phyloP scores from a whole-genome alignment of 306 rosid species.

The Aeschynomene evenia region DNA sequence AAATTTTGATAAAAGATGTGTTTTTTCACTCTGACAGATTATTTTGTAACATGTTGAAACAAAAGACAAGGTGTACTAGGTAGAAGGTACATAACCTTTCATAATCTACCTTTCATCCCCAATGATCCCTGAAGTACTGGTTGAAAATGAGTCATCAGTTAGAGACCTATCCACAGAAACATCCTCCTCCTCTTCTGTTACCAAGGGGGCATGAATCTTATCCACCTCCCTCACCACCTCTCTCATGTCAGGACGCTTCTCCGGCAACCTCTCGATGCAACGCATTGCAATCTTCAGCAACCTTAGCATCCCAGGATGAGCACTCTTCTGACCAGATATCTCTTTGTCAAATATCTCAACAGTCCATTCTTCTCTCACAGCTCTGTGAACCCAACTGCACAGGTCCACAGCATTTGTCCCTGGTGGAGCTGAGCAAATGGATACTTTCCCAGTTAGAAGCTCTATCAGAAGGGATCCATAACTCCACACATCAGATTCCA shows the following conservation, averaged over 20 bases:
- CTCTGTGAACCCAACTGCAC: constrained; percentile 67
- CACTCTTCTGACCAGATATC: constrained; percentile 41
- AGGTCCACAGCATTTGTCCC: constrained; percentile 59
- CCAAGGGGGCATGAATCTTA: constrained; percentile 29
- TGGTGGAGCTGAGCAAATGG: constrained; percentile 48
- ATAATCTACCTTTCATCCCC: constrained; percentile 44
- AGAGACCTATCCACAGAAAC: constrained; percentile 51
- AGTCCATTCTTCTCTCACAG: constrained; percentile 89
- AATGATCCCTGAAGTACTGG: constrained; percentile 37
- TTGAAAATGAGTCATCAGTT: constrained; percentile 57
- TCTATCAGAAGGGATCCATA: constrained; percentile 71
- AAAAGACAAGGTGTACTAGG: not conserved
- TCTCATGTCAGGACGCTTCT: constrained; percentile 64
- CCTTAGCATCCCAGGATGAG: constrained; percentile 64
- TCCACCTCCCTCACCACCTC: constrained; percentile 66
- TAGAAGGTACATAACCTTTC: not conserved
- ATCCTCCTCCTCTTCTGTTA: constrained; percentile 48
- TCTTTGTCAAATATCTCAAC: constrained; percentile 80
- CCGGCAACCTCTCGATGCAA: constrained; percentile 58
- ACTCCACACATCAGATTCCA: constrained; percentile 79
- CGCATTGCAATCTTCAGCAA: constrained; percentile 65
- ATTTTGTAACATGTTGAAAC: not conserved
- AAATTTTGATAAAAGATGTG: not conserved
- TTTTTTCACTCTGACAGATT: not conserved
- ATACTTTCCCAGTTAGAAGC: constrained; percentile 68